Evolutionary conservation across 805 yeast species (phyloP).

Genomic region (Saturnispora halmiae): DNA sequence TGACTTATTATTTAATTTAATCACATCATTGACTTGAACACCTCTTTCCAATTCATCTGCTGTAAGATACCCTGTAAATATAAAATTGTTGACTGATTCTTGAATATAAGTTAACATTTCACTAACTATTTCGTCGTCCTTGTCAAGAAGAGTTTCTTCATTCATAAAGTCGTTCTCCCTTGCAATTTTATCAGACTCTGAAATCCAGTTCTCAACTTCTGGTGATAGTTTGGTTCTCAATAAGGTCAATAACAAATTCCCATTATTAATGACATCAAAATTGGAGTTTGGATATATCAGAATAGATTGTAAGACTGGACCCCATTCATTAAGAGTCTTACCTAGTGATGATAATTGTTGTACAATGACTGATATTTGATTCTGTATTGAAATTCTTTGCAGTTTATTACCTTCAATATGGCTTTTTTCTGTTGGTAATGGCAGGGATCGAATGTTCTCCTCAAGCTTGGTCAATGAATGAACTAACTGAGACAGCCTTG

Average conservation of each 20-base stretch:
- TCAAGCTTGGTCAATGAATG: slow-evolving; percentile 52
- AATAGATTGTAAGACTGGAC: slow-evolving; percentile 50
- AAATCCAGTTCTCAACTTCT: slow-evolving; percentile 83
- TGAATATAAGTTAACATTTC: slow-evolving; percentile 57
- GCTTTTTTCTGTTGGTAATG: slow-evolving; percentile 22
- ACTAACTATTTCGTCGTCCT: slow-evolving; percentile 57
- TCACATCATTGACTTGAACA: slow-evolving; percentile 14
- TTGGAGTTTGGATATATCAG: slow-evolving; percentile 77
- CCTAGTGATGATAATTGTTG: slow-evolving; percentile 81
- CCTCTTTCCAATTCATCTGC: slow-evolving; percentile 37
- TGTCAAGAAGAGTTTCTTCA: slow-evolving; percentile 5
- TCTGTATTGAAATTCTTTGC: slow-evolving; percentile 58
- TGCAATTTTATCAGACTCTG: slow-evolving; percentile 25
- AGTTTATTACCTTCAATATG: slow-evolving; percentile 25
- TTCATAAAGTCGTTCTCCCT: neutral
- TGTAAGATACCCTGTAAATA: slow-evolving; percentile 53
- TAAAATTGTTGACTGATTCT: slow-evolving; percentile 43
- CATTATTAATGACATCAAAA: slow-evolving; percentile 81
- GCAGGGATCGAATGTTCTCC: slow-evolving; percentile 37
- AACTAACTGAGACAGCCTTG: slow-evolving; percentile 52
- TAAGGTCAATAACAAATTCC: slow-evolving; percentile 73
- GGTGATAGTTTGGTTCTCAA: slow-evolving; percentile 83
- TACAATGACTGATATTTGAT: slow-evolving; percentile 72
- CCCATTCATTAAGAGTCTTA: slow-evolving; percentile 51
- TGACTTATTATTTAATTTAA: slow-evolving; percentile 3